Conservation (phyloP, 371 early-diverging fungal genomes). For the Syncephalastrum sp. region DNA sequence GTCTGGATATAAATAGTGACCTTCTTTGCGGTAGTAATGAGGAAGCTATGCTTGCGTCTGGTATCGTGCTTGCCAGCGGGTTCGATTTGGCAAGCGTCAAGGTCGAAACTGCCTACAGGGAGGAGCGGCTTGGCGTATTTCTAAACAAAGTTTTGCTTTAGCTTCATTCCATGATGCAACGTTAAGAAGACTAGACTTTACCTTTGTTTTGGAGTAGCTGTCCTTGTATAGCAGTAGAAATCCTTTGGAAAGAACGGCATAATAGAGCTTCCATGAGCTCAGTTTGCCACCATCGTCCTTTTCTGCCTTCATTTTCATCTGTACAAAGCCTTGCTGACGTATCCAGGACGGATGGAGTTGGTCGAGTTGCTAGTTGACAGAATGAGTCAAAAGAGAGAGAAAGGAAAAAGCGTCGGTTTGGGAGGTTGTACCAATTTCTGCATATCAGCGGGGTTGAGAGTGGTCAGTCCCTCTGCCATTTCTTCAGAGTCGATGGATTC, state of each 20-base stretch:
- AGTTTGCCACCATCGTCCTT: conserved; percentile 46
- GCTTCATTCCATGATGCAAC: background rate
- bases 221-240: conserved; percentile 46
- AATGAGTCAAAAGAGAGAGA: background rate
- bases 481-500: conserved; percentile 25
- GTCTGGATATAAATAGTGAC: conserved; percentile 44
- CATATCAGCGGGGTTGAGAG: conserved; percentile 28
- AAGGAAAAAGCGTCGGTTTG: background rate
- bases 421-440: conserved; percentile 28
- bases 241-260: conserved; percentile 42
- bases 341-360: conserved; percentile 36
- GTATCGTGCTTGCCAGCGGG: conserved; percentile 40
- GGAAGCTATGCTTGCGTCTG: conserved; percentile 25
- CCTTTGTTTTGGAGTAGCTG: conserved; percentile 32
- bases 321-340: conserved; percentile 39
- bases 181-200: conserved; percentile 1
- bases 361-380: conserved; percentile 27
- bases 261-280: conserved; percentile 49
- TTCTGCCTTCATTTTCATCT: conserved; percentile 50
- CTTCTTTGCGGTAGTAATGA: conserved; percentile 27
- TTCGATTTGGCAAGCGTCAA: conserved; percentile 45
- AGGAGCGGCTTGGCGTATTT: conserved; percentile 32
- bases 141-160: conserved; percentile 3
- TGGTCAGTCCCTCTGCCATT: conserved; percentile 16
- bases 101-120: conserved; percentile 49